A percentile compares a stretch with the other conserved stretches of the same genome.
phyloP scores from a whole-genome alignment of 176 grass and related monocot genomes.

The Pontederia paniculata region DNA sequence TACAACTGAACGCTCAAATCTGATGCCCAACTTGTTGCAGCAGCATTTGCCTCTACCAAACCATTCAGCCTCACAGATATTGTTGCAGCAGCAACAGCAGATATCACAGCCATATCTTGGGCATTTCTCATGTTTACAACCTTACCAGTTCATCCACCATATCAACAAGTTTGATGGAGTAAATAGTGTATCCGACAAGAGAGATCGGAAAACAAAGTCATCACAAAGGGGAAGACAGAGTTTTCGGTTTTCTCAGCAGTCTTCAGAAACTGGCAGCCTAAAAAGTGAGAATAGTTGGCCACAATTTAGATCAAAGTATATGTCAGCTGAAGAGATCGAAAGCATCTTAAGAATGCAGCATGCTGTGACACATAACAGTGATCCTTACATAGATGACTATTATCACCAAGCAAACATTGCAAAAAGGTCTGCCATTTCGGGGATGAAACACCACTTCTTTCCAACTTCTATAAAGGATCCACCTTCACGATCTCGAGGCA shows the following conservation, averaged over 20 bases:
- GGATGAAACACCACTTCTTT: constrained; percentile 13
- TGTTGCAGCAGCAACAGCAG: constrained; percentile 19
- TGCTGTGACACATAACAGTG: neutral
- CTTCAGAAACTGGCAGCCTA: neutral
- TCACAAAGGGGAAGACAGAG: constrained; percentile 3
- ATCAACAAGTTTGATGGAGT: constrained; percentile 7
- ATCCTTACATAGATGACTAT: constrained; percentile 4
- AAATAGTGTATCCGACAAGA: neutral
- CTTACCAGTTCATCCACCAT: constrained; percentile 10
- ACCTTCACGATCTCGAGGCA: constrained; percentile 8
- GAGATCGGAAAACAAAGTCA: neutral
- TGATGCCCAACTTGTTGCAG: constrained; percentile 6
- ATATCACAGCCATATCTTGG: constrained; percentile 6
- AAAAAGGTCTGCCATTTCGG: neutral
- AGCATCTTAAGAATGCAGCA: constrained; percentile 7
- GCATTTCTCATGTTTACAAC: constrained; percentile 3
- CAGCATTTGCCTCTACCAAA: constrained; percentile 6
- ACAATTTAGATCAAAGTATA: constrained; percentile 11
- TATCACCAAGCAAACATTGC: constrained; percentile 7
- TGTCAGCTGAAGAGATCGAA: constrained; percentile 11
- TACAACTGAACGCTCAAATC: neutral
- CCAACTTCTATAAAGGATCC: constrained; percentile 19
- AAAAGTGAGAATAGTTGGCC: neutral
- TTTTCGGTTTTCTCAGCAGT: neutral
- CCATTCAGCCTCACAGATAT: neutral